Percentiles rank a stretch among this genome's conserved stretches.
Conservation (phyloP, 2,329 filamentous ascomycete genomes). For the Aspergillus felis region DNA sequence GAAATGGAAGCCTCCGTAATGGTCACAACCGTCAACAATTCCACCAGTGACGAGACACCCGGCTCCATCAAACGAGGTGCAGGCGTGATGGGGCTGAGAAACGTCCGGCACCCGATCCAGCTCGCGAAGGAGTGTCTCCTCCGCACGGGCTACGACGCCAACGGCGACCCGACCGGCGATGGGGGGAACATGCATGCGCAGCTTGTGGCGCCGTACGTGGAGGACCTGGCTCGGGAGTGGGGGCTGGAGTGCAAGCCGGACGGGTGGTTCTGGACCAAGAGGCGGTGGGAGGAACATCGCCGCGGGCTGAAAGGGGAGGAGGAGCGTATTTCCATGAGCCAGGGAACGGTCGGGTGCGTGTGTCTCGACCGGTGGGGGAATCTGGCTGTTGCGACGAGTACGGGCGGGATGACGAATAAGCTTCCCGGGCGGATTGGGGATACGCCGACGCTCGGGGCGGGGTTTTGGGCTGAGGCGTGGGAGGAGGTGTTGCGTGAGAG, state of each 20-base stretch:
- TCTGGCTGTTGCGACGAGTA: slow-evolving; percentile 63
- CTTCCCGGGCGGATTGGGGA: slow-evolving; percentile 79
- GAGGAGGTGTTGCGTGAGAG: slow-evolving; percentile 22
- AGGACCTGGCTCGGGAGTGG: slow-evolving; percentile 59
- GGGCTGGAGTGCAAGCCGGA: slow-evolving; percentile 66
- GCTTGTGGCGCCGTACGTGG: slow-evolving; percentile 63
- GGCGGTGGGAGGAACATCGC: slow-evolving; percentile 73
- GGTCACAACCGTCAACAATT: slow-evolving; percentile 54
- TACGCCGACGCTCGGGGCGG: slow-evolving; percentile 76
- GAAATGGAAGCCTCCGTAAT: slow-evolving; percentile 86
- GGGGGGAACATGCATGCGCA: slow-evolving; percentile 57
- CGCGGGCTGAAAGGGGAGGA: slow-evolving; percentile 49
- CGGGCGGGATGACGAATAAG: slow-evolving; percentile 85
- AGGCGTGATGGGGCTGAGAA: slow-evolving; percentile 68
- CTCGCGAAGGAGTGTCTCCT: slow-evolving; percentile 69
- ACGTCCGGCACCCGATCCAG: slow-evolving; percentile 74
- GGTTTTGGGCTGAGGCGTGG: slow-evolving; percentile 91
- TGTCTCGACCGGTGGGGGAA: slow-evolving; percentile 73
- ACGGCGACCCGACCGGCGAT: slow-evolving; percentile 49
- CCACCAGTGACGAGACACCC: slow-evolving; percentile 2
- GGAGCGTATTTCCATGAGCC: slow-evolving; percentile 52
- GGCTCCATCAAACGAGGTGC: slow-evolving; percentile 69
- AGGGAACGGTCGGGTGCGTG: slow-evolving; percentile 81
- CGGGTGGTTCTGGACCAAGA: slow-evolving; percentile 74
- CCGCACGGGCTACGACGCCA: slow-evolving; percentile 47